Evolutionary conservation across 1,139 yeast species (phyloP).

Genomic region (Cylindricascospora bacillispora): DNA sequence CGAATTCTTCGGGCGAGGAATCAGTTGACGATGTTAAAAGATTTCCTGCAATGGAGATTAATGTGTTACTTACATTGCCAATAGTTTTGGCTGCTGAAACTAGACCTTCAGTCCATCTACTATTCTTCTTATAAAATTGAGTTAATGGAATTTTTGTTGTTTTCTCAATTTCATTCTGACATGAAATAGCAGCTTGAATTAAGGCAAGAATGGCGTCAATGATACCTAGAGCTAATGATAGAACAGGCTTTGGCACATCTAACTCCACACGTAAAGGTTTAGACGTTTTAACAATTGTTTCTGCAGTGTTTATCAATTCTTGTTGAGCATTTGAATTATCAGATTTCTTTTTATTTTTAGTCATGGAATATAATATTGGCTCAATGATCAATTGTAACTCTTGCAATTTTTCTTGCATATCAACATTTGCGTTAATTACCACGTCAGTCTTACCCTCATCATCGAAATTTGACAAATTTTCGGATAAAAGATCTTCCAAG

Average conservation of each 20-base stretch:
- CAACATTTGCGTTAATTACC: constrained; percentile 64
- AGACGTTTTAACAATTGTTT: constrained; percentile 54
- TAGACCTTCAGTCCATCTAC: constrained; percentile 90
- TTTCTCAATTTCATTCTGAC: constrained; percentile 69
- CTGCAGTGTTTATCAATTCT: constrained; percentile 38
- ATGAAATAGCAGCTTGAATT: constrained; percentile 65
- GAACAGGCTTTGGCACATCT: constrained; percentile 65
- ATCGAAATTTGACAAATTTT: constrained; percentile 33
- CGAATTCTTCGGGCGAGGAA: constrained; percentile 69
- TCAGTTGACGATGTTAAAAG: constrained; percentile 38
- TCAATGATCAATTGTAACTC: constrained; percentile 31
- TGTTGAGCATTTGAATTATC: constrained; percentile 33
- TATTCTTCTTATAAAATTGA: constrained; percentile 77
- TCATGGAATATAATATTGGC: constrained; percentile 5
- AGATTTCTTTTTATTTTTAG: constrained; percentile 12
- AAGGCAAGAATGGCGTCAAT: constrained; percentile 67
- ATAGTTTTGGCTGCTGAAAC: constrained; percentile 86
- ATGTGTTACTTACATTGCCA: constrained; percentile 68
- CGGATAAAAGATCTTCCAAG: constrained; percentile 47
- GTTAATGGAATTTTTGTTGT: constrained; percentile 29
- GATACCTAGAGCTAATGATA: constrained; percentile 70
- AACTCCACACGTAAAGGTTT: constrained; percentile 50
- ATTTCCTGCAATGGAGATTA: constrained; percentile 80
- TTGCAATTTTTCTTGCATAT: constrained; percentile 61
- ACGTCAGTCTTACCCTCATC: constrained; percentile 59